Conservation (phyloP, 306 rosid species). For the Lathyrus tuberosus region DNA sequence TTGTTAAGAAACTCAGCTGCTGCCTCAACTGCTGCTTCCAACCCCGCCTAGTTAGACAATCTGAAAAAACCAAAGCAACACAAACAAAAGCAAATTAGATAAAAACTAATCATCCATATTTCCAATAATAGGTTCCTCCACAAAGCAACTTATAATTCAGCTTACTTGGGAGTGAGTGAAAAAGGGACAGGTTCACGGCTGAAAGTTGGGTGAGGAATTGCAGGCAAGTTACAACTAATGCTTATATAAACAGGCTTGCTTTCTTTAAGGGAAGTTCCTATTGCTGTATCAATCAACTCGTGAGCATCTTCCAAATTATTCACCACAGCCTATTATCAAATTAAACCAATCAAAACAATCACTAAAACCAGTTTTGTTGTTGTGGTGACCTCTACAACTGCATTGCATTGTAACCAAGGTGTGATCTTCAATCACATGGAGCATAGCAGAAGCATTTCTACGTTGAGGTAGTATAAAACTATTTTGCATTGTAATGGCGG, state of each 20-base stretch:
- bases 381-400: too few relatives aligned
- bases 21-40: slow-evolving; percentile 87
- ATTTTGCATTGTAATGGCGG: too few relatives aligned
- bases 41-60: slow-evolving; percentile 61
- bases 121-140: too few relatives aligned
- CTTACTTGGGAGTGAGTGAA: slow-evolving; percentile 62
- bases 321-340: slow-evolving; percentile 67
- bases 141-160: too few relatives aligned
- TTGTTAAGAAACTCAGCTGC: slow-evolving; percentile 73
- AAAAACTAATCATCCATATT: too few relatives aligned
- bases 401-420: too few relatives aligned
- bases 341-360: background rate
- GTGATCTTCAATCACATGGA: too few relatives aligned
- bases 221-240: slow-evolving; percentile 74
- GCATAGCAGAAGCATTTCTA: too few relatives aligned
- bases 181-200: slow-evolving; percentile 72
- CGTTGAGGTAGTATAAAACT: too few relatives aligned
- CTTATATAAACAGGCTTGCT: slow-evolving; percentile 93
- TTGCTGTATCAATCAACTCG: slow-evolving; percentile 78
- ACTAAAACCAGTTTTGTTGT: background rate
- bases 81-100: too few relatives aligned
- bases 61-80: too few relatives aligned
- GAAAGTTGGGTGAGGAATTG: slow-evolving; percentile 84
- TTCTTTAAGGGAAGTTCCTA: slow-evolving; percentile 76
- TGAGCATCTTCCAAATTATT: slow-evolving; percentile 83